Evolutionary conservation across 768 basidiomycete species (phyloP).

Genomic region (Kwoniella shandongensis): DNA sequence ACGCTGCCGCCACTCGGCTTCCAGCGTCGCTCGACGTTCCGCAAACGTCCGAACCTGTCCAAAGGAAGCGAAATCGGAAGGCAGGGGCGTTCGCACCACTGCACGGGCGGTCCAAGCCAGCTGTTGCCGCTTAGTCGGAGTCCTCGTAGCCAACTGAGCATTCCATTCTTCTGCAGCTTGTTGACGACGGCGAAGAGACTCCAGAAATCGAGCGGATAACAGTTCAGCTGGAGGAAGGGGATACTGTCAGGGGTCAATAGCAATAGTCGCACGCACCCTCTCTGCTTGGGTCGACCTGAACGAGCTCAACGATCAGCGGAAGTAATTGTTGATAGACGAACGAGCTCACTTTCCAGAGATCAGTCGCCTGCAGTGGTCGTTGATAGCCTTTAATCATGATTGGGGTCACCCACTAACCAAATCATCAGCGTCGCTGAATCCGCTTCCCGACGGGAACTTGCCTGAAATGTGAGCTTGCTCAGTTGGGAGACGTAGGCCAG

Average conservation of each 20-base stretch:
- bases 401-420: constrained; percentile 51
- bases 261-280: constrained; percentile 26
- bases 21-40: constrained; percentile 58
- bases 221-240: constrained; percentile 57
- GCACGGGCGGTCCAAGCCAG: constrained; percentile 56
- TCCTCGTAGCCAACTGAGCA: constrained; percentile 55
- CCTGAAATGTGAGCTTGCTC: constrained; percentile 64
- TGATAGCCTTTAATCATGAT: constrained; percentile 64
- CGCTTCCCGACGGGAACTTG: constrained; percentile 56
- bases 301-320: constrained; percentile 3
- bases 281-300: constrained; percentile 42
- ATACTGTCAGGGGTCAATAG: background rate
- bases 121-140: constrained; percentile 2
- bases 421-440: background rate
- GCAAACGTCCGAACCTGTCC: constrained; percentile 8
- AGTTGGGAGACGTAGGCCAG: constrained; percentile 62
- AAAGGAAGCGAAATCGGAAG: constrained; percentile 6
- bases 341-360: constrained; percentile 66
- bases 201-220: constrained; percentile 62
- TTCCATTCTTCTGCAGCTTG: constrained; percentile 63
- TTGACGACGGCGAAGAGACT: constrained; percentile 60
- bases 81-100: constrained; percentile 52
- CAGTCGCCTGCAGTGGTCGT: constrained; percentile 70
- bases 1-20: constrained; percentile 40
- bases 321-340: background rate